Evolutionary conservation across 164 flowering plant genomes (phyloP).

Genomic region (Kalanchoe fedtschenkoi): DNA sequence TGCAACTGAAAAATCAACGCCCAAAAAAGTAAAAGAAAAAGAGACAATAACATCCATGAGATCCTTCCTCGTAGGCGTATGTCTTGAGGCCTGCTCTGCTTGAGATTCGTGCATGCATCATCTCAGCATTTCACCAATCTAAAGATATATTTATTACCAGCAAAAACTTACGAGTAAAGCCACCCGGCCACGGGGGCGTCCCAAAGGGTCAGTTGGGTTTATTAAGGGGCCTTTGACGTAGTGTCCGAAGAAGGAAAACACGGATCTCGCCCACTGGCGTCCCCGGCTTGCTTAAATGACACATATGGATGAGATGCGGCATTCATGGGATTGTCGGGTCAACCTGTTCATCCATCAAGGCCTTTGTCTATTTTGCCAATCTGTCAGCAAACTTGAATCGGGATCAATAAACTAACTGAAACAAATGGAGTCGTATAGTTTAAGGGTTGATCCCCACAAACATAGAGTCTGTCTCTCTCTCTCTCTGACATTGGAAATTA

Average conservation of each 20-base stretch:
- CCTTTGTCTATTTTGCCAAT: no score
- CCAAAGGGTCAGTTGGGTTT: neutral
- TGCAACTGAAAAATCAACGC: no score
- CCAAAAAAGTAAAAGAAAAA: no score
- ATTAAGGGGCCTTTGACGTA: neutral
- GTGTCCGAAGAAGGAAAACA: neutral
- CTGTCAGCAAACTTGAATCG: neutral
- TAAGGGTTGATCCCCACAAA: constrained; percentile 2
- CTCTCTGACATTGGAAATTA: neutral
- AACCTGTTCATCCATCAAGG: neutral
- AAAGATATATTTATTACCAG: no score
- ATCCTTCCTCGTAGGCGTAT: no score
- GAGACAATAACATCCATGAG: no score
- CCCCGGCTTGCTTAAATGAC: constrained; percentile 2
- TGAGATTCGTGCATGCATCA: no score
- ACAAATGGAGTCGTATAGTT: neutral
- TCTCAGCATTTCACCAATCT: no score
- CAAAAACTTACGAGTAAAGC: neutral
- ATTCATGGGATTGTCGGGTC: neutral
- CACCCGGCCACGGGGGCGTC: neutral
- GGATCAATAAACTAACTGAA: neutral
- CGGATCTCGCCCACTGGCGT: constrained; percentile 1
- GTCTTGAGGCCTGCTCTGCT: no score
- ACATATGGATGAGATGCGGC: neutral
- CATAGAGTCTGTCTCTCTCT: neutral